Percentiles rank a stretch among this genome's conserved stretches.
phyloP scores from a whole-genome alignment of 1,139 yeast genomes.

The Blastobotrys elegans region DNA sequence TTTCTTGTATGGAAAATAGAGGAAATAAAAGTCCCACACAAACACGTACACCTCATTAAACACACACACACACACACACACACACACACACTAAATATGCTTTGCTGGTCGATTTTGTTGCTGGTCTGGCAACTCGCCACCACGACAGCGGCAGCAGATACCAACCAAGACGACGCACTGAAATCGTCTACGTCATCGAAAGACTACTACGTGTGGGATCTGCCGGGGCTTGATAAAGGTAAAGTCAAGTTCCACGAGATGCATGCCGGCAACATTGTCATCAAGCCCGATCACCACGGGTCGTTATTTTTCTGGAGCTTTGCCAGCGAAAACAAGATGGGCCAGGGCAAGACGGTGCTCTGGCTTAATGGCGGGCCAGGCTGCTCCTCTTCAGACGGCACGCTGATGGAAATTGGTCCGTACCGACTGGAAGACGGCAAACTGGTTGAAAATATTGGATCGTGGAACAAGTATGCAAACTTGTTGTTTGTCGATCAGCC shows the following conservation, averaged over 20 bases:
- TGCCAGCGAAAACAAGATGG: slow-evolving; percentile 30
- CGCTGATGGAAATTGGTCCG: slow-evolving; percentile 90
- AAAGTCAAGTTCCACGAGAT: slow-evolving; percentile 33
- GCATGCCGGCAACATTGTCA: slow-evolving; percentile 51
- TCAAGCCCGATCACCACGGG: slow-evolving; percentile 50
- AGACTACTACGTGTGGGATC: slow-evolving; percentile 33
- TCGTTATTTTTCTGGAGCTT: slow-evolving; percentile 75
- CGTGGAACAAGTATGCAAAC: slow-evolving; percentile 82
- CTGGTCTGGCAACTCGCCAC: neutral
- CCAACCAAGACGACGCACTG: neutral
- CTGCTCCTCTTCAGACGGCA: slow-evolving; percentile 97
- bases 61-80: neutral
- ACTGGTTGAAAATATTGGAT: slow-evolving; percentile 55
- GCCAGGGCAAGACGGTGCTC: slow-evolving; percentile 33
- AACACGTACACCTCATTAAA: neutral
- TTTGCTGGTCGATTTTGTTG: neutral
- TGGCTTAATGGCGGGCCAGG: slow-evolving; percentile 94
- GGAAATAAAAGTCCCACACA: neutral
- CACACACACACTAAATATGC: neutral
- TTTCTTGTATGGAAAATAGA: too few relatives aligned
- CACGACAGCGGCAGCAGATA: neutral
- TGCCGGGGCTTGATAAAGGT: slow-evolving; percentile 34
- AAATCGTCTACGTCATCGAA: slow-evolving; percentile 23
- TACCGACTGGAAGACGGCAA: slow-evolving; percentile 52
- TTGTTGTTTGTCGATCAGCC: slow-evolving; percentile 92